Evolutionary conservation across 176 grass and related monocot genomes (phyloP).

Genomic region (Miscanthus lutarioriparius): DNA sequence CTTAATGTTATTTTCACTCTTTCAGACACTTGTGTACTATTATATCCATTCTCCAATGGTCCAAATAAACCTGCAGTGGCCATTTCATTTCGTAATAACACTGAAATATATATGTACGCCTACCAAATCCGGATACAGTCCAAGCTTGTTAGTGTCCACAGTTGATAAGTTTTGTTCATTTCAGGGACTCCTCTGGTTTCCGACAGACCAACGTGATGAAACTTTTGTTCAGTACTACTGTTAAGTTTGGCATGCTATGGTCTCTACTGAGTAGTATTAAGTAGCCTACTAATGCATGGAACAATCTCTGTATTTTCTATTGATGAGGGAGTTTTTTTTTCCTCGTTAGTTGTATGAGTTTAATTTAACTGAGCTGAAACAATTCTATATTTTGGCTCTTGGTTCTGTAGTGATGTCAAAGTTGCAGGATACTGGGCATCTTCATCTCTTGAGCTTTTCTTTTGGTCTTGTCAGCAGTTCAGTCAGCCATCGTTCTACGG

Average conservation of each 20-base stretch:
- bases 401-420: neutral
- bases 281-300: neutral
- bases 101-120: neutral
- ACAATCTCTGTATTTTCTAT: neutral
- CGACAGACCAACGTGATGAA: neutral
- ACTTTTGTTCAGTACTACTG: neutral
- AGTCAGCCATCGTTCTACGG: too few relatives aligned
- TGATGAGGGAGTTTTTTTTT: neutral
- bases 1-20: neutral
- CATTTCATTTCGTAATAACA: neutral
- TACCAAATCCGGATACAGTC: too few relatives aligned
- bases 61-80: neutral
- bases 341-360: neutral
- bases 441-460: neutral
- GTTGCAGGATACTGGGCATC: neutral
- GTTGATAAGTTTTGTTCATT: neutral
- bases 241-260: neutral
- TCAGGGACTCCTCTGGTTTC: neutral
- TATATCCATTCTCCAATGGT: neutral
- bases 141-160: too few relatives aligned
- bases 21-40: neutral
- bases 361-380: neutral
- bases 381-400: neutral
- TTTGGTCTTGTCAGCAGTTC: too few relatives aligned
- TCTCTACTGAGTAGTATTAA: neutral